Base-by-base conservation (phyloP, 768 basidiomycete species). In the Sistotremastrum suecicum region DNA sequence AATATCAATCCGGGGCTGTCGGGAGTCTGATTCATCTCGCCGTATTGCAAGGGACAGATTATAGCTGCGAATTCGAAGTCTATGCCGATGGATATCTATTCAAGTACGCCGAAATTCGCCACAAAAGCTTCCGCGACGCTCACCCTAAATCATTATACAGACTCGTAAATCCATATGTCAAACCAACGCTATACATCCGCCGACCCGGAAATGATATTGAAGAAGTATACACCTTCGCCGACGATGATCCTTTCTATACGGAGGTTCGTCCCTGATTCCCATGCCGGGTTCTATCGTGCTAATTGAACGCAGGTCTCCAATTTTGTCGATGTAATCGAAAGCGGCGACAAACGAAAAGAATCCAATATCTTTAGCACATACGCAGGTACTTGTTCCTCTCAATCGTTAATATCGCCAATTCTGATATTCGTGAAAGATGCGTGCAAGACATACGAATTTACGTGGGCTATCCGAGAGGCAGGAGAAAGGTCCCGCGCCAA, bases 1-100 rank as follows among this genome's bases (percentile, higher is more conserved):
- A 72, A 54, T 72, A 71, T 60, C 58, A 63, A 48, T 65, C 60
- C 37, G 70, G 70, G 32, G 69, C 68, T n/a, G 64, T 70, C 34
- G 70, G 70, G 7, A 61, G 58, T 8, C 60, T 72, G 49, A 66
- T 63, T 12, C 70, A 72, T 53, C 64, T 68, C 36, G 65, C 70
- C 39, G 62, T 65, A 29, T 64, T 72, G 8, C 70, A 72, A 48
- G 70, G 69, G 6, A 61, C 52, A 37, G 64, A 65, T 11, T 71
- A 70, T 57, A 58, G 61, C 34, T 69, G 65, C 54, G 65, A 66
- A 54, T 54, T 69, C 28, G 67, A 68, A 50, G 63, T 67, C 31
- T 64, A 61, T 57, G 65, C 64, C 45, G 70, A 72, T 51, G 70
- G 70, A 9, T 69, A 61, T 59, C 63, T 46, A 28, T 45, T 52